Base-by-base conservation (phyloP, 176 grass and related monocot genomes). In the Alloteropsis semialata region DNA sequence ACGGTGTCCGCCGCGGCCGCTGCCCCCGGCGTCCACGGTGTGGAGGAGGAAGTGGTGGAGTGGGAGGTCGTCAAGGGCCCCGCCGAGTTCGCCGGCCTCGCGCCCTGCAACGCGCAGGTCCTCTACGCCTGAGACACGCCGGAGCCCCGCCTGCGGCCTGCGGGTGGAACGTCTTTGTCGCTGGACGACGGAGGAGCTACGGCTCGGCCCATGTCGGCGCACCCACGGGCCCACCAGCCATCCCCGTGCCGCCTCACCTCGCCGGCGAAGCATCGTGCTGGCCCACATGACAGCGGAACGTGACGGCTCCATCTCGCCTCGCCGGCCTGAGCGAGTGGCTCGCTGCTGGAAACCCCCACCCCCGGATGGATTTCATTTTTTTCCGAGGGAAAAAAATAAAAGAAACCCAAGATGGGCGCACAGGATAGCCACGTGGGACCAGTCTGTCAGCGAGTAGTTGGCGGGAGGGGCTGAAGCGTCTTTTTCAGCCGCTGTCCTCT, bases 21-120 rank as follows among this genome's bases (percentile, higher is more conserved):
- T 9, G 21, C 10, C 1, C 19, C 34, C 1, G 38, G 19, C 2
- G 19, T 33, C n/a, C 8, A 43, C 75, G 57, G 45, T 45, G 65
- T 10, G 55, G 81, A 70, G 28, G 82, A 81, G 14, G 92, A 92
- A 82, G 76, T 59, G 32, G 93, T 99, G 62, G 88, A 90, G 29
- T 99, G 96, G 93, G 91, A 93, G 70, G 96, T 99, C 19, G 89
- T 99, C 8, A 92, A 92, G 87, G 96, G 91, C 19, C 87, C 96
- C 12, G 61, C 73, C 44, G 84, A 94, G 80, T 99, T 99, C 79
- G 80, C 78, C 28, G 89, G 94, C 1, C 85, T 96, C 18, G 84
- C 79, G 5, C 96, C 96, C 14, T 96, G 96, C 79, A 96, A 96
- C 90, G 84, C 87, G 13, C 90, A 96, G 78, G 87, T 96, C 41